A percentile compares a stretch with the other conserved stretches of the same genome.
Evolutionary conservation across 2,329 filamentous ascomycete species (phyloP).

Genomic region (Pseudogymnoascus sp.): DNA sequence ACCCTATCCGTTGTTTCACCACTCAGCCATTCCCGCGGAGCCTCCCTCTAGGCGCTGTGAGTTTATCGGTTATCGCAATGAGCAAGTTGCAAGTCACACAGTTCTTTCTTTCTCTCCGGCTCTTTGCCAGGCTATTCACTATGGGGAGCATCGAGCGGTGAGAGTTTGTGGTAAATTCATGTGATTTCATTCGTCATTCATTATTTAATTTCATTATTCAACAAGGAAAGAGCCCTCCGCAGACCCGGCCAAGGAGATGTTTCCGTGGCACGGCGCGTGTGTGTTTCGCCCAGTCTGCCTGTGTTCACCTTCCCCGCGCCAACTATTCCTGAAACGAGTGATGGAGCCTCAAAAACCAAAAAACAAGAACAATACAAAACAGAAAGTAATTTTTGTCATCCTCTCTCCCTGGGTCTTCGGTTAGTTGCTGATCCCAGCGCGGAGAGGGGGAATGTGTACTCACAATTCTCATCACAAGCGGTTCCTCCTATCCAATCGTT

Average conservation of each 20-base stretch:
- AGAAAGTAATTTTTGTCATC: slow-evolving; percentile 2
- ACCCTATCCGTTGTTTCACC: slow-evolving; percentile 1
- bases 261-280: neutral
- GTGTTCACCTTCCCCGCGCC: slow-evolving; percentile 4
- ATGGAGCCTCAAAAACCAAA: slow-evolving; percentile 2
- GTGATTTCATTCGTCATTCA: slow-evolving; percentile 6
- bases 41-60: slow-evolving; percentile 4
- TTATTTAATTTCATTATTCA: slow-evolving; percentile 6
- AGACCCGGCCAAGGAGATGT: slow-evolving; percentile 1
- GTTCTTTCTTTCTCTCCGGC: neutral
- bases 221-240: neutral
- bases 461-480: slow-evolving; percentile 1
- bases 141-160: neutral
- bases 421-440: neutral
- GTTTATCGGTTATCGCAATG: neutral
- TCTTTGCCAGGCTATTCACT: neutral
- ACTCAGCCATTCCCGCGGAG: neutral
- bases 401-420: neutral
- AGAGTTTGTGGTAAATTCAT: slow-evolving; percentile 4
- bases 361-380: neutral
- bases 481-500: slow-evolving; percentile 29
- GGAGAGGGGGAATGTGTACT: neutral
- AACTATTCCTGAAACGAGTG: slow-evolving; percentile 3
- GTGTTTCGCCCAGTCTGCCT: neutral
- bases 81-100: neutral